Evolutionary conservation across 805 yeast species (phyloP), one percentile per base, ranked within the genome.

Genomic region (Blastobotrys chiropterorum): DNA sequence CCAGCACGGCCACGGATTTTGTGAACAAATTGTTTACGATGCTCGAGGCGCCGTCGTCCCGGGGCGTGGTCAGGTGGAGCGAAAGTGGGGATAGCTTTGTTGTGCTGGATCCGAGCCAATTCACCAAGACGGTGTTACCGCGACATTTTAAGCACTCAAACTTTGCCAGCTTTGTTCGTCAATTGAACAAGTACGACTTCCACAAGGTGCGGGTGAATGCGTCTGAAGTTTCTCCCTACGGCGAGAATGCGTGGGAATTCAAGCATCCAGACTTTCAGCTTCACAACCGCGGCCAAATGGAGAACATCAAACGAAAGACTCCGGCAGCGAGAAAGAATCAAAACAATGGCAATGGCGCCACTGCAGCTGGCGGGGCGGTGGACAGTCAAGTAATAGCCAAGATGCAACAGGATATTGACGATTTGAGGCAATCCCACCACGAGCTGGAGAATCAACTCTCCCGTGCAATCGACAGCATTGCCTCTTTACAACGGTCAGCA

Each of bases 161-260:
- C 71, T 94, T 92, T 71, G 92, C 98, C 38, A 81, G 90, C 60
- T 92, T 92, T 72, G 98, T 92, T 17, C 79, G 99, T 45, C 99
- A 94, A 67, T 75, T 94, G 62, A 94, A 94, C 75, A 94, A 94
- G 69, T 94, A 94, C 65, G 99, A 92, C 69, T 94, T 94, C 73
- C 99, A 94, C 74, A 94, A 94, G 71, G 95, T 94, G 44, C 87
- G 92, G 65, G 41, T 51, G 13, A 51, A 46, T 38, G 40, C 42
- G 21, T 41, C 61, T 54, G 47, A 44, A 13, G 14, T 40, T 16
- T 34, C 40, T 38, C 45, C 44, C 11, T 59, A 60, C 42, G 57
- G 57, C 20, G 62, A 59, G 34, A 56, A 84, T 67, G 82, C 90
- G 17, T 92, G 98, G 97, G 97, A 92, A 67, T 92, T 94, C 72